A percentile compares a stretch with the other conserved stretches of the same genome.
Evolutionary conservation across 1,284 basidiomycete species (phyloP).

Genomic region (Butyriboletus appendiculatus): DNA sequence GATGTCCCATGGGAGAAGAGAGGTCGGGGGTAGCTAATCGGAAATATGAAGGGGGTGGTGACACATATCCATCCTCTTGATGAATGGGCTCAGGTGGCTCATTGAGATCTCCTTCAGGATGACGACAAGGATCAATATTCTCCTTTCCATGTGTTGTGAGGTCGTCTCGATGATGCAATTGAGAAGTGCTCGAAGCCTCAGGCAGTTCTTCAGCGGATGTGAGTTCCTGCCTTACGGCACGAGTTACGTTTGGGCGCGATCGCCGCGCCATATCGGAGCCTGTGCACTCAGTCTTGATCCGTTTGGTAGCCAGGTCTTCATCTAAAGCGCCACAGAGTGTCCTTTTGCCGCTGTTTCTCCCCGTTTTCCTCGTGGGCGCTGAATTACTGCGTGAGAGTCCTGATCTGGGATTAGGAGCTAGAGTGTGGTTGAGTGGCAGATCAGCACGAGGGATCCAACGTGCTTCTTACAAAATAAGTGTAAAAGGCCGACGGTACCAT

Average conservation of each 20-base stretch:
- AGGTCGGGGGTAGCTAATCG: constrained; percentile 56
- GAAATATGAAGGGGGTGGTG: constrained; percentile 57
- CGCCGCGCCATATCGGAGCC: constrained; percentile 32
- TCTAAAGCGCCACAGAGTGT: constrained; percentile 71
- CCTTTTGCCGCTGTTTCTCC: constrained; percentile 71
- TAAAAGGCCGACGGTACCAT: constrained; percentile 46
- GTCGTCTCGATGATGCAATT: constrained; percentile 46
- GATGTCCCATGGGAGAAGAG: constrained; percentile 53
- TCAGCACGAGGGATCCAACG: constrained; percentile 27
- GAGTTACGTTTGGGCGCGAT: constrained; percentile 28
- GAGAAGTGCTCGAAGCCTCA: constrained; percentile 41
- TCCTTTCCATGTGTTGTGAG: constrained; percentile 37
- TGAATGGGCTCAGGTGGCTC: constrained; percentile 37
- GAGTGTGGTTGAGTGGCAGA: constrained; percentile 19
- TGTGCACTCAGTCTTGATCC: constrained; percentile 42
- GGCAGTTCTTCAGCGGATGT: constrained; percentile 30
- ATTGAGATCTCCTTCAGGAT: constrained; percentile 31
- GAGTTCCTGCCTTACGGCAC: constrained; percentile 20
- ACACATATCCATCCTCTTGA: constrained; percentile 79
- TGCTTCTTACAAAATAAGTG: constrained; percentile 62
- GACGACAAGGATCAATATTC: constrained; percentile 40
- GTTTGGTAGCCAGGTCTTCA: constrained; percentile 53
- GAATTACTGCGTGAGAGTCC: constrained; percentile 32
- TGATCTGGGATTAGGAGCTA: constrained; percentile 50
- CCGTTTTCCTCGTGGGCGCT: constrained; percentile 37